Conservation (phyloP, 345 rosid species). For the Eucalyptus microcorys region DNA sequence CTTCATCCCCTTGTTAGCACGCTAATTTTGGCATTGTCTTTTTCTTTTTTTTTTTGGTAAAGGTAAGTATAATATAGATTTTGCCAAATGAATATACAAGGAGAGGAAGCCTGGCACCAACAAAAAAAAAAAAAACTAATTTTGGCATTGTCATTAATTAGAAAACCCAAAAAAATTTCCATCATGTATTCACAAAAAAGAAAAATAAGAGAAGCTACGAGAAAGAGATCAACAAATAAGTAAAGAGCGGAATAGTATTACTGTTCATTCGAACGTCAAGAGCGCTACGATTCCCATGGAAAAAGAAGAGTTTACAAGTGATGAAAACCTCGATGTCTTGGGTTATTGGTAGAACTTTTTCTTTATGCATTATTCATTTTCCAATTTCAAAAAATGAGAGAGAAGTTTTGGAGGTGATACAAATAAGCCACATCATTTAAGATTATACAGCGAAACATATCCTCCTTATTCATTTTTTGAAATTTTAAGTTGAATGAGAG, state of each 20-base stretch:
- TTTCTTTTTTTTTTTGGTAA: no score
- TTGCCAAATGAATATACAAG: no score
- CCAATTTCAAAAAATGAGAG: no score
- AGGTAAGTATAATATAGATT: no score
- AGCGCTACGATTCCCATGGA: background rate
- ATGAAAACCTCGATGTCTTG: no score
- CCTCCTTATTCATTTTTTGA: background rate
- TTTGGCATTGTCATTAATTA: background rate
- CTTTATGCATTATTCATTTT: no score
- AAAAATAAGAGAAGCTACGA: background rate
- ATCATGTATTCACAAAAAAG: background rate
- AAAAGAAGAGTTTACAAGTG: background rate
- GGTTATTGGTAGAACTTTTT: no score
- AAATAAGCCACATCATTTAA: no score
- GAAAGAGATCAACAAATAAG: background rate
- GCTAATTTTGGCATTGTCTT: background rate
- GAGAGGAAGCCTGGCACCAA: no score
- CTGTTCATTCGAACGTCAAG: fast-evolving
- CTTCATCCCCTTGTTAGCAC: background rate
- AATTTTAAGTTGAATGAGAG: background rate
- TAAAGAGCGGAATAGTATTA: background rate
- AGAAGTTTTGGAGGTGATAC: no score
- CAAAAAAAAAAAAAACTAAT: no score
- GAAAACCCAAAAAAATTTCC: background rate
- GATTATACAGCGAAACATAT: background rate